Conservation (phyloP, 768 basidiomycete genomes). For the Cyathus striatus region DNA sequence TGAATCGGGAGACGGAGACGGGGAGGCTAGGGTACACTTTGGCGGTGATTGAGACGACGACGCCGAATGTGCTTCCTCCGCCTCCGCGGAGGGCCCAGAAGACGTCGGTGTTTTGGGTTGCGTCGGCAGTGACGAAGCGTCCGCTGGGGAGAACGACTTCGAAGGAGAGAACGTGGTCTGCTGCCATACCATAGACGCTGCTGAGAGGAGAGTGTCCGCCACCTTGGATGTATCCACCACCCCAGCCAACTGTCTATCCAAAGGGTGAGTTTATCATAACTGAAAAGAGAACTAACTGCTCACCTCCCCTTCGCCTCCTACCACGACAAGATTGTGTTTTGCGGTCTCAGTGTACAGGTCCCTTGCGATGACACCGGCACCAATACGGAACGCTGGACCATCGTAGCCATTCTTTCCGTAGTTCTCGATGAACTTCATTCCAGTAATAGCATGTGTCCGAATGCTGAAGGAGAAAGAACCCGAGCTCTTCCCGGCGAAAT, state of each 20-base stretch:
- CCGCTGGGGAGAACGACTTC: constrained; percentile 34
- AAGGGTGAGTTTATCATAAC: neutral
- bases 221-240: neutral
- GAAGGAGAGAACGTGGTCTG: constrained; percentile 12
- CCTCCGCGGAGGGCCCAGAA: constrained; percentile 43
- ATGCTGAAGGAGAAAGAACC: neutral
- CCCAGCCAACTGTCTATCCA: neutral
- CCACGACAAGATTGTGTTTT: neutral
- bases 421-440: neutral
- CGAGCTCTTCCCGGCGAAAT: neutral
- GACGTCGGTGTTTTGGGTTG: constrained; percentile 31
- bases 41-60: constrained; percentile 12
- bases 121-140: constrained; percentile 27
- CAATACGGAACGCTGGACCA: neutral
- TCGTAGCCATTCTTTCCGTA: neutral
- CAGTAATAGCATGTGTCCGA: neutral
- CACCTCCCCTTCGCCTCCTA: neutral
- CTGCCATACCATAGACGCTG: neutral
- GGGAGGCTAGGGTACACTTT: constrained; percentile 7
- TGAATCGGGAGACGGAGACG: constrained; percentile 5
- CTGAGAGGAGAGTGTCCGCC: neutral
- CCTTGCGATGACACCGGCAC: neutral
- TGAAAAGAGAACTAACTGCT: neutral
- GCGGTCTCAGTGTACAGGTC: neutral
- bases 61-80: constrained; percentile 18